Base-by-base conservation (phyloP, 345 rosid species). In the Eucalyptus cladocalyx region DNA sequence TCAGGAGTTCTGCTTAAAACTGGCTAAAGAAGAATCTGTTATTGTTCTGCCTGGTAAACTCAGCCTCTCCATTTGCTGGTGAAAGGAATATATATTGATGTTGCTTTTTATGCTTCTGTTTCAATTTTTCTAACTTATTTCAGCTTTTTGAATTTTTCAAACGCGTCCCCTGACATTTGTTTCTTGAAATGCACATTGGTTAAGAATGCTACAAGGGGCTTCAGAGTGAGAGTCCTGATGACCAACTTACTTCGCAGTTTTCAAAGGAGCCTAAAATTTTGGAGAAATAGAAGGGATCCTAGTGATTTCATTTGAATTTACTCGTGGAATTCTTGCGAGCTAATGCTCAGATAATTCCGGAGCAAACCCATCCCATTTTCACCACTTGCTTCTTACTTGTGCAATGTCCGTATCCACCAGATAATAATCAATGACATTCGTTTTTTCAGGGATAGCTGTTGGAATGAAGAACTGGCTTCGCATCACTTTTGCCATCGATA, bases 391-490 rank as follows among this genome's bases (percentile, higher is more conserved):
- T 69, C 37, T 76, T 51, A 17, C 34, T 62, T 32, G 16, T 32
- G 23, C 40, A 17, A 43, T 34, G 53, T 47, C 23, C 48, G 24
- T 49, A 50, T 86, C 7, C 34, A 34, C 2, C 58, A 32, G 34
- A 40, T 90, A 50, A 80, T 86, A 81, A 37, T 50, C 32, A 24
- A 86, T 42, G 9, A 43, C 16, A 28, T 53, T 23, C 21, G 23
- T 40, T 30, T 50, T 87, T 94, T 91, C 94, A 97, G 99, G 99
- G 60, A 67, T 87, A 42, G 92, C 93, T 80, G 91, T 95, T 53
- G 98, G 99, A 15, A 32, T 93, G 92, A 92, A 94, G 94, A 93
- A 96, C 86, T 97, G 96, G 97, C 88, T 96, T 89, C 96, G 97
- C 60, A 89, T 96, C 88, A 93, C 95, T 37, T 94, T 94, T 10